Evolutionary conservation across 805 yeast genomes (phyloP).

Genomic region (Tetrapisispora arboricola): DNA sequence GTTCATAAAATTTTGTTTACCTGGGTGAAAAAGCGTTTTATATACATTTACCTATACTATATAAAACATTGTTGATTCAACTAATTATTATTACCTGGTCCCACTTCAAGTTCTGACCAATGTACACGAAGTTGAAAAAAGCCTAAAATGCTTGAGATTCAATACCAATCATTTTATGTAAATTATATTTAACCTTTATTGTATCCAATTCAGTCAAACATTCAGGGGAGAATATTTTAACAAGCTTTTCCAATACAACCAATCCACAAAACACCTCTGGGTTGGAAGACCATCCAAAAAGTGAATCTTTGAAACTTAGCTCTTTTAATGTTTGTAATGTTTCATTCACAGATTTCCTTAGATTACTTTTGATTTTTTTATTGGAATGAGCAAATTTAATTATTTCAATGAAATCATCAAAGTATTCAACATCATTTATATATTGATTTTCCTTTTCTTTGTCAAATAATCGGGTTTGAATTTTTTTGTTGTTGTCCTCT

Average conservation of each 20-base stretch:
- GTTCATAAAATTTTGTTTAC: too few relatives aligned
- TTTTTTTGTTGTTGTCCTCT: neutral
- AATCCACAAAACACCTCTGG: conserved; percentile 17
- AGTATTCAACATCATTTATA: conserved; percentile 34
- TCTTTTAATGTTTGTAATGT: neutral
- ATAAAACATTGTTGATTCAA: too few relatives aligned
- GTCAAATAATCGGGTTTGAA: conserved; percentile 39
- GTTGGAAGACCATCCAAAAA: conserved; percentile 21
- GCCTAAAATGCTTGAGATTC: too few relatives aligned
- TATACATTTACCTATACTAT: too few relatives aligned
- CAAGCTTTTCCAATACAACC: conserved; percentile 9
- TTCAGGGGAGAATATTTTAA: neutral
- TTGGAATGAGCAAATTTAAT: neutral
- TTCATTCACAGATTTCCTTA: too few relatives aligned
- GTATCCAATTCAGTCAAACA: neutral
- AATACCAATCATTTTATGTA: too few relatives aligned
- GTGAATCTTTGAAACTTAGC: conserved; percentile 8
- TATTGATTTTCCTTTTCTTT: conserved; percentile 61
- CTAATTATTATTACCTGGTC: too few relatives aligned
- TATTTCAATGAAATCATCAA: neutral
- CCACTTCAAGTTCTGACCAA: too few relatives aligned
- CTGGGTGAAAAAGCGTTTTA: too few relatives aligned
- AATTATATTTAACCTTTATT: too few relatives aligned
- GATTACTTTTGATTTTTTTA: neutral
- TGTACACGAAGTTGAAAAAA: too few relatives aligned